Evolutionary conservation across 225 moss, liverwort and hornwort genomes (phyloP).

Genomic region (Antitrichia curtipendula): DNA sequence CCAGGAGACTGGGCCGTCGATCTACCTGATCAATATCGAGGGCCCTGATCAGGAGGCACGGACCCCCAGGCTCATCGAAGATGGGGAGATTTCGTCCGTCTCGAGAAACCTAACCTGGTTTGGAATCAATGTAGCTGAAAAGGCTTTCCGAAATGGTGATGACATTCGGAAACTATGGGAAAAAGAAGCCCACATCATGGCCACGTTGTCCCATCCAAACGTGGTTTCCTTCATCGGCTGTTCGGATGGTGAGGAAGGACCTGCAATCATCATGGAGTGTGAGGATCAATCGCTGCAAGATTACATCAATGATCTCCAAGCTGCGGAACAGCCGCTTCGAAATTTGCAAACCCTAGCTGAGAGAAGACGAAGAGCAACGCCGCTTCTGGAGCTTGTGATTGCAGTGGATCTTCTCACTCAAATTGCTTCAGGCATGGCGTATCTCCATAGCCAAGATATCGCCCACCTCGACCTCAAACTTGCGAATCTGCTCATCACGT

Average conservation of each 20-base stretch:
- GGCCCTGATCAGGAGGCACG: too few relatives aligned
- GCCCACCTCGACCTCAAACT: neutral
- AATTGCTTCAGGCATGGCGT: neutral
- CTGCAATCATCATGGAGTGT: neutral
- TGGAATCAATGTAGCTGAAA: neutral
- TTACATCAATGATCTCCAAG: neutral
- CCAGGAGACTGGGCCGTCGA: neutral
- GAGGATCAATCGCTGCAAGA: neutral
- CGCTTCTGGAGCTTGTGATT: neutral
- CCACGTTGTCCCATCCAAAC: neutral
- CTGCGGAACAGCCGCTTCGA: rapidly evolving
- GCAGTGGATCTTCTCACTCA: neutral
- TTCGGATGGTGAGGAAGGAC: neutral
- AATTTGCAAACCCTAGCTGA: neutral
- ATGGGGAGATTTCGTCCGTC: neutral
- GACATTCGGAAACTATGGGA: neutral
- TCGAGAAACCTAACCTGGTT: neutral
- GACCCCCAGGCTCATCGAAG: too few relatives aligned
- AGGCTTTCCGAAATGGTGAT: neutral
- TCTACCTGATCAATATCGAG: neutral
- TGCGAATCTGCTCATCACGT: neutral
- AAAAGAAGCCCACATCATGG: neutral
- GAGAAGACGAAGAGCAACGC: neutral
- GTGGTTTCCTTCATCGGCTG: neutral
- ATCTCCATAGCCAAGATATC: neutral